Percentiles rank a stretch among this genome's conserved stretches.
These are phyloP conservation scores for Boletales sp. DNA, from an alignment of 768 basidiomycete species.

Conservation along the genomic window DNA sequence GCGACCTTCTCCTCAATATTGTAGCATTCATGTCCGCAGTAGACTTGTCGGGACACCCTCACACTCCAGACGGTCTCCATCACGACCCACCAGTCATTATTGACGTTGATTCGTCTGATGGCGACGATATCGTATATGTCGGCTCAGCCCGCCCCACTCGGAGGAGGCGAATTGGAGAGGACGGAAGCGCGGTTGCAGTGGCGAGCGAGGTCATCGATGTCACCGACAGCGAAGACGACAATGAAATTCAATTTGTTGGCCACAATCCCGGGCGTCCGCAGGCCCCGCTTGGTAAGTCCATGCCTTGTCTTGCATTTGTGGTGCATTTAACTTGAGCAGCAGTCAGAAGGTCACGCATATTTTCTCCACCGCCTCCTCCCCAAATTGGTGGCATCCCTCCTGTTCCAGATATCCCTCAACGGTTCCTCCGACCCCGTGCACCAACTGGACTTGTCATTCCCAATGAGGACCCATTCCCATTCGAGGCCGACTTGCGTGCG, in stretches of 20 bases:
- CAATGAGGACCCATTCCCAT: constrained; percentile 47
- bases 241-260: constrained; percentile 27
- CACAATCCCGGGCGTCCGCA: constrained; percentile 17
- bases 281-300: constrained; percentile 16
- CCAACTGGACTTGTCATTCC: constrained; percentile 47
- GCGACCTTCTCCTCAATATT: background rate
- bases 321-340: background rate
- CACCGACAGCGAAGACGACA: constrained; percentile 40
- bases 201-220: constrained; percentile 31
- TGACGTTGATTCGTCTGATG: constrained; percentile 42
- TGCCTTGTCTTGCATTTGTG: background rate
- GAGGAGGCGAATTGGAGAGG: constrained; percentile 25
- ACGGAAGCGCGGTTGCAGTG: constrained; percentile 16
- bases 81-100: constrained; percentile 34
- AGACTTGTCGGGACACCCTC: constrained; percentile 6
- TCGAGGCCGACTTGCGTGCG: constrained; percentile 37
- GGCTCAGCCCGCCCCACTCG: constrained; percentile 21
- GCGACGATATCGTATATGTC: constrained; percentile 29
- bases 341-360: constrained; percentile 26
- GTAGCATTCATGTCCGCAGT: constrained; percentile 18
- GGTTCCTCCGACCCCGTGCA: constrained; percentile 36
- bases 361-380: constrained; percentile 50
- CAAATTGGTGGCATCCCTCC: constrained; percentile 45
- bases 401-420: constrained; percentile 46
- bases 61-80: constrained; percentile 11